These are phyloP conservation scores for Populus pruinosa DNA, from an alignment of 345 rosid species.

Conservation along the genomic window DNA sequence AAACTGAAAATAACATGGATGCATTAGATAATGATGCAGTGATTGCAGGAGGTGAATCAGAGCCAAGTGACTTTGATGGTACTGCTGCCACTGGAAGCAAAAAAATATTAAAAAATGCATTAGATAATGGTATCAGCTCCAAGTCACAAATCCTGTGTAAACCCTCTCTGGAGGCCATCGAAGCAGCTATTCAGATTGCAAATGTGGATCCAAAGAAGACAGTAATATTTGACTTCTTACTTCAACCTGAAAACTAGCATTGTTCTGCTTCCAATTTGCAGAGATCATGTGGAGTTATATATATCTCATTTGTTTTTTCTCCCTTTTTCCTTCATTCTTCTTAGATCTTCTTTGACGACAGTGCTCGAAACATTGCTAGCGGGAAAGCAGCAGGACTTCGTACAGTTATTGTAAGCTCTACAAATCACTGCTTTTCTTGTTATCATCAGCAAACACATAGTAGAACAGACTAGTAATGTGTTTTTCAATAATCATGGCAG, in stretches of 20 bases:
- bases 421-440: neutral
- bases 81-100: neutral
- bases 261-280: neutral
- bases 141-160: constrained; percentile 52
- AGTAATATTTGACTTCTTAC: constrained; percentile 27
- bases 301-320: neutral
- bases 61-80: neutral
- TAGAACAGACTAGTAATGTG: neutral
- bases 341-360: constrained; percentile 43
- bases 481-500: constrained; percentile 31
- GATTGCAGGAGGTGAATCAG: constrained; percentile 9
- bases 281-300: neutral
- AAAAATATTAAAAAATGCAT: neutral
- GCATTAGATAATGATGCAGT: constrained; percentile 22
- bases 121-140: constrained; percentile 1
- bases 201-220: constrained; percentile 66
- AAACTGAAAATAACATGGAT: constrained; percentile 20
- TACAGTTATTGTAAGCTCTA: constrained; percentile 57
- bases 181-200: constrained; percentile 63
- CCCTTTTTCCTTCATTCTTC: neutral
- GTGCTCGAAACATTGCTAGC: constrained; percentile 70
- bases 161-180: constrained; percentile 60
- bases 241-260: neutral
- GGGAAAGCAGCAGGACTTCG: constrained; percentile 74
- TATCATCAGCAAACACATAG: neutral